Evolutionary conservation across 139 green algal species (phyloP).

Genomic region (Nannochloris sp.): DNA sequence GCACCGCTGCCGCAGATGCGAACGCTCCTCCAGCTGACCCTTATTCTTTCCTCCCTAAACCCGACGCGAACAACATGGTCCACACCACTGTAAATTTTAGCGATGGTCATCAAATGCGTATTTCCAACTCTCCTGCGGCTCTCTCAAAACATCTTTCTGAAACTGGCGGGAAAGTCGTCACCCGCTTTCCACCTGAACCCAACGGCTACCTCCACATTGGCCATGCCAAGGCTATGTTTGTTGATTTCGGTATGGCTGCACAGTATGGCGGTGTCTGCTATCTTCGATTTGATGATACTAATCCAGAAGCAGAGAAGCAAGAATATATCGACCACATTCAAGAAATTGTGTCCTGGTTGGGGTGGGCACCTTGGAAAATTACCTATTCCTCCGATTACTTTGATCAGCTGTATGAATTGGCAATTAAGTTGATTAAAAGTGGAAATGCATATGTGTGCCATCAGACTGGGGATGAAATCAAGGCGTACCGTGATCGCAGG

Average conservation of each 20-base stretch:
- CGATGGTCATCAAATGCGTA: conserved; percentile 51
- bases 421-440: conserved; percentile 86
- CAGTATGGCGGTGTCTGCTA: conserved; percentile 80
- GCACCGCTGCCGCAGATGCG: conserved; percentile 6
- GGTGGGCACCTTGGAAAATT: conserved; percentile 86
- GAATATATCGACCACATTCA: conserved; percentile 99
- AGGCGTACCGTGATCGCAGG: conserved; percentile 62
- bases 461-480: conserved; percentile 91
- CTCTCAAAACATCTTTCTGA: conserved; percentile 69
- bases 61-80: conserved; percentile 71
- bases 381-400: conserved; percentile 97
- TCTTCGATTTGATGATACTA: conserved; percentile 96
- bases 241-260: conserved; percentile 94
- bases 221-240: conserved; percentile 98
- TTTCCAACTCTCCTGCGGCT: conserved; percentile 73
- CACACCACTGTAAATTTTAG: conserved; percentile 58
- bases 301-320: conserved; percentile 95
- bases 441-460: conserved; percentile 94
- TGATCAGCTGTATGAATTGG: conserved; percentile 82
- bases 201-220: conserved; percentile 90
- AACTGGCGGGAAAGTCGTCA: conserved; percentile 84
- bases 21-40: conserved; percentile 49
- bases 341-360: conserved; percentile 93
- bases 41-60: conserved; percentile 79
- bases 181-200: conserved; percentile 97